A percentile compares a stretch with the other conserved stretches of the same genome.
These are phyloP conservation scores for Brachypodium distachyon DNA, from an alignment of 202 grass and related monocot genomes.

Conservation along the genomic window DNA sequence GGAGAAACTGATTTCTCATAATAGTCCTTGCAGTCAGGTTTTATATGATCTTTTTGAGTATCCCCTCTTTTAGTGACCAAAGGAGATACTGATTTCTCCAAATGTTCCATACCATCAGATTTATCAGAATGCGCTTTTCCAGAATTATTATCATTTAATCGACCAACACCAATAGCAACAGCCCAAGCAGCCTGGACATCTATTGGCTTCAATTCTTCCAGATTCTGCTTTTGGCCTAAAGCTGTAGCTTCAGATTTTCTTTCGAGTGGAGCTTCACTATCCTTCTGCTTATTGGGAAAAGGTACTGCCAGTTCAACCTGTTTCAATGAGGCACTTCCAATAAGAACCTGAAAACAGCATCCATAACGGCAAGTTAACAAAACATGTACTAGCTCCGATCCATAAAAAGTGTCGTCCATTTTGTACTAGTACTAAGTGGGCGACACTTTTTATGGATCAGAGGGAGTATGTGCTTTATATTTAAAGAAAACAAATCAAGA, in stretches of 20 bases:
- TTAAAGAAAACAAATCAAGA: neutral
- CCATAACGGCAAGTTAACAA: neutral
- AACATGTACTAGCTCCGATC: too few relatives aligned
- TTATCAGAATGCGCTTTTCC: neutral
- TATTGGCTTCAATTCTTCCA: constrained; percentile 21
- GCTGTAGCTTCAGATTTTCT: constrained; percentile 31
- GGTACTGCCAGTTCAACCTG: neutral
- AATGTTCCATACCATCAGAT: constrained; percentile 6
- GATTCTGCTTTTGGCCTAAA: constrained; percentile 7
- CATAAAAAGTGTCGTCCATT: too few relatives aligned
- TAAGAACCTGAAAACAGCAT: constrained; percentile 20
- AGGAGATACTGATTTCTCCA: constrained; percentile 21
- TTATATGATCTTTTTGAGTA: constrained; percentile 6
- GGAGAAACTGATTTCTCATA: constrained; percentile 19
- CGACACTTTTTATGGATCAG: too few relatives aligned
- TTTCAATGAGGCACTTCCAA: constrained; percentile 1
- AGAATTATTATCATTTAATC: constrained; percentile 1
- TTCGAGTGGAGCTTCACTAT: constrained; percentile 15
- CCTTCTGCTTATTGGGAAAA: constrained; percentile 20
- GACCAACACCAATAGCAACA: constrained; percentile 9
- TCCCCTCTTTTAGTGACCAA: constrained; percentile 5
- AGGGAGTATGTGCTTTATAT: neutral
- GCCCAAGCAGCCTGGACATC: constrained; percentile 41
- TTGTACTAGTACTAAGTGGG: too few relatives aligned
- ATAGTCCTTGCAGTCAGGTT: neutral